Evolutionary conservation across 345 rosid species (phyloP).

Genomic region (Microthlaspi erraticum): DNA sequence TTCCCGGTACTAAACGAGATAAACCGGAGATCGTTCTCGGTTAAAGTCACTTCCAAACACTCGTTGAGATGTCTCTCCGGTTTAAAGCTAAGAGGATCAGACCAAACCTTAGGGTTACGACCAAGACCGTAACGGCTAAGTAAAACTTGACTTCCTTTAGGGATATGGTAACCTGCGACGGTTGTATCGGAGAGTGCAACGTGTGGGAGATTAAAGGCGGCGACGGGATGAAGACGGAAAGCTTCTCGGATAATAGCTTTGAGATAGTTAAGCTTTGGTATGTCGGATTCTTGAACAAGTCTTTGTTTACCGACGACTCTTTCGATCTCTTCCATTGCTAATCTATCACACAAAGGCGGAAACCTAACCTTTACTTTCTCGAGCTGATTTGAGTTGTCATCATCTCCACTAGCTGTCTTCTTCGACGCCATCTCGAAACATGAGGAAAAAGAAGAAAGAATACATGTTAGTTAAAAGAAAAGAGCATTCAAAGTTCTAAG

Average conservation of each 20-base stretch:
- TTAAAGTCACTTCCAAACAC: constrained; percentile 35
- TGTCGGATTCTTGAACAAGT: constrained; percentile 56
- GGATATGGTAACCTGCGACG: constrained; percentile 50
- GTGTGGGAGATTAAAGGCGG: constrained; percentile 53
- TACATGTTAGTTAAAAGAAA: no score
- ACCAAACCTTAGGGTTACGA: constrained; percentile 50
- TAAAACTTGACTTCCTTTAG: constrained; percentile 53
- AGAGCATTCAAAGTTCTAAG: no score
- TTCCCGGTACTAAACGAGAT: constrained; percentile 59
- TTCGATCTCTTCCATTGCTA: constrained; percentile 49
- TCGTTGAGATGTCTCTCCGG: constrained; percentile 46
- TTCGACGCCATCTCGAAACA: no score
- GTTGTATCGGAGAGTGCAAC: constrained; percentile 47
- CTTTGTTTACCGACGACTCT: constrained; percentile 52
- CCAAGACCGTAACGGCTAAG: constrained; percentile 54
- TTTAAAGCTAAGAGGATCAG: constrained; percentile 42
- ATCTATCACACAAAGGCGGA: no score
- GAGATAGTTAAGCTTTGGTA: constrained; percentile 49
- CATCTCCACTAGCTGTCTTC: no score
- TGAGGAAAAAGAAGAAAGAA: no score
- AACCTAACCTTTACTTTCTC: no score
- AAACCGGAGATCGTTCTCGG: constrained; percentile 53
- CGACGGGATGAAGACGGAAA: constrained; percentile 55
- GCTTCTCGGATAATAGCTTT: constrained; percentile 52
- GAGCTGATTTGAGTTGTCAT: no score